A percentile compares a stretch with the other conserved stretches of the same genome.
Conservation (phyloP, 768 basidiomycete species). For the Amyloporia xantha region DNA sequence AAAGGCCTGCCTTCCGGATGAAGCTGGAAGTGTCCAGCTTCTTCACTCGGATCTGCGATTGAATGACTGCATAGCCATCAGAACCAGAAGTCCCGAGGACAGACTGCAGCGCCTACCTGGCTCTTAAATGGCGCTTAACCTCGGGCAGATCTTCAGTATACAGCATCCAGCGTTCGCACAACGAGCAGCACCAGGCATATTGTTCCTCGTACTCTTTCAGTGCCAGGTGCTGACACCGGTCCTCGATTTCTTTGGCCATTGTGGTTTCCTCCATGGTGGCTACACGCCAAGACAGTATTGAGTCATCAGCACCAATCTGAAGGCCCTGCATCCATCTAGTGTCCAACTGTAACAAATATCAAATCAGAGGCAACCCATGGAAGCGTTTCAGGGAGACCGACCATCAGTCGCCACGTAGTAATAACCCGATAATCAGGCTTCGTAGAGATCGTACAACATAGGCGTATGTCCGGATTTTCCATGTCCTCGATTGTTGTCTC, state of each 20-base stretch:
- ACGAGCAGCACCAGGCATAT: background rate
- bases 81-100: no score
- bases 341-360: no score
- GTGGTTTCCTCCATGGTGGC: background rate
- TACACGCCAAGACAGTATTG: background rate
- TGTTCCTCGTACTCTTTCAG: background rate
- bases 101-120: no score
- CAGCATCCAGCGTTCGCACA: no score
- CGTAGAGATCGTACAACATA: background rate
- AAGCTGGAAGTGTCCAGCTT: background rate
- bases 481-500: background rate
- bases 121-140: no score
- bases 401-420: background rate
- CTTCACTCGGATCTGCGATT: background rate
- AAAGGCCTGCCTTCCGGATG: no score
- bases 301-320: no score
- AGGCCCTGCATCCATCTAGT: no score
- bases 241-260: background rate
- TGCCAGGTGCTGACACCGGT: background rate
- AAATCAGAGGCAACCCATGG: no score
- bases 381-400: background rate
- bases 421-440: background rate
- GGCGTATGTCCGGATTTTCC: background rate
- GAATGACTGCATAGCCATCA: background rate
- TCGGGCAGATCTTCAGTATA: no score